Evolutionary conservation across 2,329 filamentous ascomycete species (phyloP), one percentile per base, ranked within the genome.

Genomic region (Lojkania enalia): DNA sequence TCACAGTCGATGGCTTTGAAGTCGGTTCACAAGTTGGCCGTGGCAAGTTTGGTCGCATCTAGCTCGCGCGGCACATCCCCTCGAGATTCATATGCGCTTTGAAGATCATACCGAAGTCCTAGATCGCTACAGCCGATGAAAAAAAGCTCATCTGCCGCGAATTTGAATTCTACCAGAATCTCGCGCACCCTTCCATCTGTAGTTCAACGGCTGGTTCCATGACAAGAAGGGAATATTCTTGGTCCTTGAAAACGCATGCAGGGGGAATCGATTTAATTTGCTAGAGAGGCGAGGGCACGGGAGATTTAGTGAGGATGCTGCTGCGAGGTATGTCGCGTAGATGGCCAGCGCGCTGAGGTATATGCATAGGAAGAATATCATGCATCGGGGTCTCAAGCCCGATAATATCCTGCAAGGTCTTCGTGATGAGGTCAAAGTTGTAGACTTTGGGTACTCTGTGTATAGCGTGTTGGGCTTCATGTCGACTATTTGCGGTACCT

Each of bases 351-450:
- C 90, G 1, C 74, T 95, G 54, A 83, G 84, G 52, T 96, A 96
- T 64, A 79, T 96, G 42, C 90, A 96, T 75, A 87, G 88, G 67
- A 96, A 96, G 75, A 88, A 95, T 68, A 87, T 96, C 55, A 95
- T 95, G 73, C 90, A 96, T 72, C 82, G 90, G 43, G 90, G 96
- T 60, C 95, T 96, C 74, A 96, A 96, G 74, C 90, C 12, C 2
- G 91, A 96, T 72, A 96, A 96, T 60, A 95, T 96, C 52, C 79
- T 96, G n/a, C 85, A 96, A 19, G 91, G 91, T 3, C 88, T 96
- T 45, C 90, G 96, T 65, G 90, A 89, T 50, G 91, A 97, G 77
- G 90, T 96, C 74, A 96, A 96, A 35, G 31, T 43, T 18, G 94
- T 88, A 5, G 92, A 96, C 71, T 96, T 96, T 64, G 91, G 91